Evolutionary conservation across 345 rosid species (phyloP).

Genomic region (Brassica rapa): DNA sequence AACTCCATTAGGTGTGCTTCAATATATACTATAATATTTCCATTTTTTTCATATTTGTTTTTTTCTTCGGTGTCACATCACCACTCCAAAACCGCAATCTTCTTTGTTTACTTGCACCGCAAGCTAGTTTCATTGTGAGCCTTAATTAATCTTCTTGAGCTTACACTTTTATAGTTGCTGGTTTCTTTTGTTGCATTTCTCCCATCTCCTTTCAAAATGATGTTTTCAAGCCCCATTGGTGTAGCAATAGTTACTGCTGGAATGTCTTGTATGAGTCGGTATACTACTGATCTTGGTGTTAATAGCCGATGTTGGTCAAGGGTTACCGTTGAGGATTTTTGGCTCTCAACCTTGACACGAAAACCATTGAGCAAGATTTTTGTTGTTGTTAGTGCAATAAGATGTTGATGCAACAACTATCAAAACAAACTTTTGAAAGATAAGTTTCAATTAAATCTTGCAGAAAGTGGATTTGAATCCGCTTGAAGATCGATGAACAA

Average conservation of each 20-base stretch:
- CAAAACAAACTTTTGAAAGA: neutral
- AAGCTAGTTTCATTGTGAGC: neutral
- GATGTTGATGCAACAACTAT: neutral
- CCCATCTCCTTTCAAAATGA: neutral
- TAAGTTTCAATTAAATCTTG: neutral
- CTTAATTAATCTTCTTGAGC: neutral
- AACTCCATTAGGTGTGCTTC: neutral
- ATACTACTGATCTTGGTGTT: neutral
- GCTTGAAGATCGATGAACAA: neutral
- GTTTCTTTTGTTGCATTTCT: neutral
- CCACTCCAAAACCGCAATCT: neutral
- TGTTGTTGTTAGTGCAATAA: neutral
- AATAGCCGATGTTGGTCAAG: neutral
- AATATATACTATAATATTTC: neutral
- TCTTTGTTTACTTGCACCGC: neutral
- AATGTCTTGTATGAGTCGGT: neutral
- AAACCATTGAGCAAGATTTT: too few relatives aligned
- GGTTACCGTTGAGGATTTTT: neutral
- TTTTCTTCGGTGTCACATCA: neutral
- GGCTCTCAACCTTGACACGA: too few relatives aligned
- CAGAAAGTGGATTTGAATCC: neutral
- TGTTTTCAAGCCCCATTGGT: neutral
- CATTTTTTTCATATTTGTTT: too few relatives aligned
- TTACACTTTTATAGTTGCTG: neutral
- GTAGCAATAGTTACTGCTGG: neutral